Evolutionary conservation across 2,329 filamentous ascomycete genomes (phyloP).

Genomic region (Scolecobasidium constrictum): DNA sequence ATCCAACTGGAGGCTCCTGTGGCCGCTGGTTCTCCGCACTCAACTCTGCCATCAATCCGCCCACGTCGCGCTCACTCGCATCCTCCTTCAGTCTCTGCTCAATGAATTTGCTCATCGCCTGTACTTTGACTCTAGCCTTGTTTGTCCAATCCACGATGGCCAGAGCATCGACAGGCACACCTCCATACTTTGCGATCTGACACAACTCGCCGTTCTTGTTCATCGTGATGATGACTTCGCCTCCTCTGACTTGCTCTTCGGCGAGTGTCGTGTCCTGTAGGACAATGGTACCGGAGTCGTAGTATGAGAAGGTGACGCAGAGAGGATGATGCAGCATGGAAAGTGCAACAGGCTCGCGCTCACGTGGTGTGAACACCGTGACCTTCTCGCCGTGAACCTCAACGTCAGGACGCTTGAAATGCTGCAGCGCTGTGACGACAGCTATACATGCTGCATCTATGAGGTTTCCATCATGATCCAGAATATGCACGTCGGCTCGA

Average conservation of each 20-base stretch:
- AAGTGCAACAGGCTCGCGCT: conserved; percentile 81
- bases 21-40: conserved; percentile 67
- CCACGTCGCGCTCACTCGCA: conserved; percentile 63
- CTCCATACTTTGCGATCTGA: conserved; percentile 83
- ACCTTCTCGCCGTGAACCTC: conserved; percentile 75
- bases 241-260: conserved; percentile 67
- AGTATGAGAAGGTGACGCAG: conserved; percentile 83
- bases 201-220: conserved; percentile 87
- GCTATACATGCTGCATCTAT: conserved; percentile 79
- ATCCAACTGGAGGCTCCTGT: not conserved
- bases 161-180: conserved; percentile 69
- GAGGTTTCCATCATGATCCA: conserved; percentile 83
- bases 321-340: conserved; percentile 88
- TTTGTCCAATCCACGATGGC: conserved; percentile 65
- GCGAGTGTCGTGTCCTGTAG: conserved; percentile 61
- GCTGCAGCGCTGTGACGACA: conserved; percentile 75
- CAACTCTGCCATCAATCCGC: conserved; percentile 68
- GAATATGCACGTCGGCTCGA: conserved; percentile 81
- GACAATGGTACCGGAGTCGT: conserved; percentile 59
- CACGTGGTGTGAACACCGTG: conserved; percentile 71
- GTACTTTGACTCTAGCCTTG: conserved; percentile 66
- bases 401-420: conserved; percentile 86
- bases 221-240: conserved; percentile 69
- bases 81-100: conserved; percentile 67
- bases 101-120: conserved; percentile 65